Evolutionary conservation across 2,329 filamentous ascomycete genomes (phyloP).

Genomic region (Rhynchosporium secalis): DNA sequence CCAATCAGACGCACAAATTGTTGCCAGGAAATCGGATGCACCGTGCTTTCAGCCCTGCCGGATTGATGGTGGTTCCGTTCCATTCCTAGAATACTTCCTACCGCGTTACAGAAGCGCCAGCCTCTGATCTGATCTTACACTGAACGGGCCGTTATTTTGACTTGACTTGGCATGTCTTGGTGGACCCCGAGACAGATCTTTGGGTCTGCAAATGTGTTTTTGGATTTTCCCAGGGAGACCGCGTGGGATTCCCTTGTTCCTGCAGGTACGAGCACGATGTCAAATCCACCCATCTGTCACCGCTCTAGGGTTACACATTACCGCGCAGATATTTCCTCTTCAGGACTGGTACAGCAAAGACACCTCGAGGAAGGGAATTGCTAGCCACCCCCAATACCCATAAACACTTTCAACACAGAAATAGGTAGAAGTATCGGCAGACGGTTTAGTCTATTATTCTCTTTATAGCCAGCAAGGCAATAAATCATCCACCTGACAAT

Average conservation of each 20-base stretch:
- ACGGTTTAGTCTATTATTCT: neutral
- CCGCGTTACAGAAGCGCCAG: neutral
- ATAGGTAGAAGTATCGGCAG: neutral
- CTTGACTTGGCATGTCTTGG: neutral
- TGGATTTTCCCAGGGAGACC: neutral
- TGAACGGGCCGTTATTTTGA: neutral
- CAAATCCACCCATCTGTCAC: neutral
- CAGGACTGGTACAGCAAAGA: neutral
- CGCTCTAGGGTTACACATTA: conserved; percentile 4
- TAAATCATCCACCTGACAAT: neutral
- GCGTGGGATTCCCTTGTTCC: conserved; percentile 1
- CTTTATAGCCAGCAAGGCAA: neutral
- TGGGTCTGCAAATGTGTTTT: neutral
- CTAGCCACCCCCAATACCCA: conserved; percentile 7
- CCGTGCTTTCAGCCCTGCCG: conserved; percentile 6
- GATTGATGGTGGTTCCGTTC: neutral
- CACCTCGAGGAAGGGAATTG: neutral
- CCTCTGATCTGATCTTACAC: neutral
- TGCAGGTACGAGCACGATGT: conserved; percentile 4
- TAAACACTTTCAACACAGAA: neutral
- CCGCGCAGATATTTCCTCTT: neutral
- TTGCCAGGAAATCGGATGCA: neutral
- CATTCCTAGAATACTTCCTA: neutral
- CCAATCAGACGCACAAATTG: neutral
- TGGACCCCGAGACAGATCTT: neutral